Evolutionary conservation across 2,329 filamentous ascomycete species (phyloP).

Genomic region (Colletotrichum coccodes): DNA sequence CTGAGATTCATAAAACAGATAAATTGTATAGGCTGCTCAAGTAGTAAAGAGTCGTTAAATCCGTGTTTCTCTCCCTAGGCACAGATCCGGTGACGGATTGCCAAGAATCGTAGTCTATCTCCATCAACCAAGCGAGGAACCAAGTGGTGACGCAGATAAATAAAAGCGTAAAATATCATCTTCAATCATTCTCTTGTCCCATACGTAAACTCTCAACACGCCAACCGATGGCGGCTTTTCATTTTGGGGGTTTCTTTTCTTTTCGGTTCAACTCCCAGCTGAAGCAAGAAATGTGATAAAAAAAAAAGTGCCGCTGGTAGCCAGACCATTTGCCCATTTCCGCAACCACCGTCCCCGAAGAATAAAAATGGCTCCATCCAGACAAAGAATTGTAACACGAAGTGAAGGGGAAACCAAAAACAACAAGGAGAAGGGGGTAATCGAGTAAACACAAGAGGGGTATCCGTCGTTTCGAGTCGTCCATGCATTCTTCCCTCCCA

Average conservation of each 20-base stretch:
- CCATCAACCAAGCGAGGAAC: conserved; percentile 40
- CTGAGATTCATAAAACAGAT: not conserved
- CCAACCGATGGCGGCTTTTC: conserved; percentile 26
- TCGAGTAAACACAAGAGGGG: conserved; percentile 42
- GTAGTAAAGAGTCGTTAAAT: not conserved
- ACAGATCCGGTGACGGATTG: conserved; percentile 54
- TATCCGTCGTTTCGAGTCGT: conserved; percentile 57
- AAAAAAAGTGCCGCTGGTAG: conserved; percentile 33
- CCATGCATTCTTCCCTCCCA: conserved; percentile 54
- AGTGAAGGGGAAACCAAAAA: conserved; percentile 27
- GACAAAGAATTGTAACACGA: conserved; percentile 24
- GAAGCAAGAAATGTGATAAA: conserved; percentile 19
- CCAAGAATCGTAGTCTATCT: conserved; percentile 50
- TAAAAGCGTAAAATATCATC: conserved; percentile 28
- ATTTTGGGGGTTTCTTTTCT: conserved; percentile 34
- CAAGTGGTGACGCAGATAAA: conserved; percentile 15
- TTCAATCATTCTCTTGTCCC: conserved; percentile 39
- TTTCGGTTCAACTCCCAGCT: conserved; percentile 35
- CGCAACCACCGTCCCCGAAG: conserved; percentile 17
- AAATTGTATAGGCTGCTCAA: not conserved
- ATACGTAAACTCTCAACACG: conserved; percentile 13
- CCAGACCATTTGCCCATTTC: conserved; percentile 30
- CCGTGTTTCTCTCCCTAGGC: conserved; percentile 17
- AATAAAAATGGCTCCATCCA: conserved; percentile 21
- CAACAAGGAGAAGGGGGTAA: conserved; percentile 33